A percentile compares a stretch with the other conserved stretches of the same genome.
Evolutionary conservation across 140 eudicot genomes (phyloP).

Genomic region (Stevia rebaudiana): DNA sequence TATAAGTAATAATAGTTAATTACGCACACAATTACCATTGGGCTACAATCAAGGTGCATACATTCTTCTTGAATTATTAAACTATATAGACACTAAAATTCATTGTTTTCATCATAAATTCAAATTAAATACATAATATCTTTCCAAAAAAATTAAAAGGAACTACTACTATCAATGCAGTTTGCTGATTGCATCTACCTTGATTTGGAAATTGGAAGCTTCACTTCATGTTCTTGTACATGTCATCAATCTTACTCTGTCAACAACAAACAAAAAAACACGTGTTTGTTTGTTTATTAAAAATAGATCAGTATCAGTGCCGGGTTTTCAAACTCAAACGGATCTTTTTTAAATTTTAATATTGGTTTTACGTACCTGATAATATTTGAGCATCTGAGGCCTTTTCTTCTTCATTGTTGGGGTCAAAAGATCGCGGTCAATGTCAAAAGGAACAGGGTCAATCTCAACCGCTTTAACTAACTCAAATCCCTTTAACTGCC

Average conservation of each 20-base stretch:
- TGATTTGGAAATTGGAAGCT: slow-evolving; percentile 13
- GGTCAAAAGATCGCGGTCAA: slow-evolving; percentile 87
- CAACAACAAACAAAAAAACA: slow-evolving; percentile 14
- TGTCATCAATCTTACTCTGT: slow-evolving; percentile 30
- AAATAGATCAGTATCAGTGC: background rate
- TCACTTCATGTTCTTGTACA: slow-evolving; percentile 36
- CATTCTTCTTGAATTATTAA: too few relatives aligned
- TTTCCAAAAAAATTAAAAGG: slow-evolving; percentile 50
- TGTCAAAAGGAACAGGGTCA: slow-evolving; percentile 84
- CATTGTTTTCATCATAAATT: background rate
- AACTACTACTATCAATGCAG: slow-evolving; percentile 62
- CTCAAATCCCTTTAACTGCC: slow-evolving; percentile 93
- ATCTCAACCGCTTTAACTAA: slow-evolving; percentile 71
- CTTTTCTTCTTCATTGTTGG: slow-evolving; percentile 92
- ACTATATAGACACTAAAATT: background rate
- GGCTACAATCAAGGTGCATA: too few relatives aligned
- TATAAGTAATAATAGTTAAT: too few relatives aligned
- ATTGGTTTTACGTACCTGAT: slow-evolving; percentile 42
- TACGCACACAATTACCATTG: too few relatives aligned
- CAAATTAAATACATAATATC: background rate
- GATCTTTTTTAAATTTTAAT: background rate
- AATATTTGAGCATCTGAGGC: slow-evolving; percentile 82
- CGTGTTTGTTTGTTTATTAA: background rate
- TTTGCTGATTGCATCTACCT: slow-evolving; percentile 26
- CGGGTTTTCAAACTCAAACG: background rate